Base-by-base conservation (phyloP, 1,284 basidiomycete genomes). In the Cutaneotrichosporon cavernicola region DNA sequence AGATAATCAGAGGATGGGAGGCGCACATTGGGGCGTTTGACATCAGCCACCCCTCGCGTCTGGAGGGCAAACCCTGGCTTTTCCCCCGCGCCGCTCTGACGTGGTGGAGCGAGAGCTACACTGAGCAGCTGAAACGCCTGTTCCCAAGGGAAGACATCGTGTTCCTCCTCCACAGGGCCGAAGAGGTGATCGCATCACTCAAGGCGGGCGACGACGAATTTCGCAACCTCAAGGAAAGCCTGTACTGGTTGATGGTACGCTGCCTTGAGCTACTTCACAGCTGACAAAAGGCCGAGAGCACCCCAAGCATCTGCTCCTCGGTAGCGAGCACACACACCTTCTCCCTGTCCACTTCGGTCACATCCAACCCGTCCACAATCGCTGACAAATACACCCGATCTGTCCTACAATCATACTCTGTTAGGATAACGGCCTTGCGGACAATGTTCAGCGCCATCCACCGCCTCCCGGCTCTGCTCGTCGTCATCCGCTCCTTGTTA, bases 91-190 rank as follows among this genome's bases (percentile, higher is more conserved):
- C 2, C 18, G 53, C 53, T 2, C 31, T 14, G 10, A 14, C 16
- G 18, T 55, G 53, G 53, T 55, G 53, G 53, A 21, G 10, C 9
- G 53, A 55, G 53, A 34, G 5, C n/a, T 55, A 55, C n/a, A 8
- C 32, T 34, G 32, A 11, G 9, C 53, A 55, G 13, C 34, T 55
- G 7, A n/a, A n/a, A 1, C 53, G 53, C 11, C 11, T 10, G 18
- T 55, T 55, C 32, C 53, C 53, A 1, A n/a, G 32, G 2, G 34
- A 38, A 21, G 53, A 55, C 34, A 55, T 55, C 6, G 34, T 22
- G 21, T 55, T 55, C 21, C 53, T 55, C 34, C 53, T 55, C 34
- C 31, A 55, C 53, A 16, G 53, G 10, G 34, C 53, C 8, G 53
- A 55, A 10, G 53, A 55, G 7, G 32, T 55, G 16, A 14, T 55